phyloP scores from a whole-genome alignment of 192 early-diverging fungal species.

The Podila clonocystis region DNA sequence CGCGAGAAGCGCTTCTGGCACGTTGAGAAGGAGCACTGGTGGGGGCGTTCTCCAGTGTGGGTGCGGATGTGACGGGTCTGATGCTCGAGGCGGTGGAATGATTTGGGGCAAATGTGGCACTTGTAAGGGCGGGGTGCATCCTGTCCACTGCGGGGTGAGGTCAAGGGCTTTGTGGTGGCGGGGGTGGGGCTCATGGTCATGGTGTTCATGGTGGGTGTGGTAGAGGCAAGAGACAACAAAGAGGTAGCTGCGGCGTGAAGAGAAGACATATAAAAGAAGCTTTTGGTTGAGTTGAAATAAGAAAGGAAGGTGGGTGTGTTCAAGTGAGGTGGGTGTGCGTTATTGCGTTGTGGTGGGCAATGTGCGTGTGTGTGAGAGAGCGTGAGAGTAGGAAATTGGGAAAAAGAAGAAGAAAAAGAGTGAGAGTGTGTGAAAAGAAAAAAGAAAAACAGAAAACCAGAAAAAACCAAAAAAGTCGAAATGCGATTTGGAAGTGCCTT shows the following conservation, averaged over 20 bases:
- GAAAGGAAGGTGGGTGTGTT: not conserved
- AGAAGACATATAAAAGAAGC: constrained; percentile 9
- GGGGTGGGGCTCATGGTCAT: constrained; percentile 18
- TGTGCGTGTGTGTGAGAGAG: not conserved
- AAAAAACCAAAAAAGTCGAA: constrained; percentile 4
- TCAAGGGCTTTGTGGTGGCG: constrained; percentile 17
- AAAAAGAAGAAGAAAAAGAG: not conserved
- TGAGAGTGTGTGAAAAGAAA: constrained; percentile 1
- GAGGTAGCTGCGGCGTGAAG: constrained; percentile 15
- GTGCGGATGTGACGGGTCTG: constrained; percentile 88
- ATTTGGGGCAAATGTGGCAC: constrained; percentile 71
- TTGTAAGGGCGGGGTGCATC: constrained; percentile 66
- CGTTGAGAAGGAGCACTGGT: constrained; percentile 71
- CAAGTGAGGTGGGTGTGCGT: not conserved
- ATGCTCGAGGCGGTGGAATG: constrained; percentile 87
- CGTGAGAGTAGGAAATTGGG: constrained; percentile 2
- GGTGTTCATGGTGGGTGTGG: constrained; percentile 24
- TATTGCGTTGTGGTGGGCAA: not conserved
- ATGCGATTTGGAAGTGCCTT: not conserved
- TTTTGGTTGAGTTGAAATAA: not conserved
- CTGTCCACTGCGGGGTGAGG: constrained; percentile 37
- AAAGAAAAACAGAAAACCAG: constrained; percentile 19
- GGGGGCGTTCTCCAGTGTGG: constrained; percentile 91
- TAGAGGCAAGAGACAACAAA: constrained; percentile 21
- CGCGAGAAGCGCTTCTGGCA: constrained; percentile 89